These are phyloP conservation scores for Alternaria arbusti DNA, from an alignment of 2,329 filamentous ascomycete genomes.

Conservation along the genomic window DNA sequence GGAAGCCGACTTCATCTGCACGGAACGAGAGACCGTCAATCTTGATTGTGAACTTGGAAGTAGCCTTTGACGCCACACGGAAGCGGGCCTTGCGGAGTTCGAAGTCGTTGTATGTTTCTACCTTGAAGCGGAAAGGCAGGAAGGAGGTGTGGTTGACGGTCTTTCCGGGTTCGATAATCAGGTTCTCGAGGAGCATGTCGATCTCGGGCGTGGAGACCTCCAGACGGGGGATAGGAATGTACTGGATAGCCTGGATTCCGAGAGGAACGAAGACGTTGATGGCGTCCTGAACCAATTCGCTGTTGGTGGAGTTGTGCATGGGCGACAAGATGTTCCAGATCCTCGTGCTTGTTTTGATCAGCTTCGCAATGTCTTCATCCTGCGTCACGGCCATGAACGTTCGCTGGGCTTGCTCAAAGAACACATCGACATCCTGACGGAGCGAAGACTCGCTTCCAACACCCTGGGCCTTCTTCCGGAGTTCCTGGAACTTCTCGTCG, in stretches of 20 bases:
- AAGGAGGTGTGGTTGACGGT: conserved; percentile 89
- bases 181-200: conserved; percentile 86
- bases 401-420: conserved; percentile 71
- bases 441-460: conserved; percentile 71
- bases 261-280: conserved; percentile 83
- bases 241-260: conserved; percentile 78
- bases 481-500: conserved; percentile 67
- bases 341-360: conserved; percentile 70
- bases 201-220: conserved; percentile 84
- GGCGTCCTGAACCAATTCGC: conserved; percentile 75
- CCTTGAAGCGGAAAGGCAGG: conserved; percentile 79
- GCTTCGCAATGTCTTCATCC: conserved; percentile 74
- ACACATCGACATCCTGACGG: conserved; percentile 72
- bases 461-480: conserved; percentile 62
- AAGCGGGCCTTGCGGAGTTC: conserved; percentile 81
- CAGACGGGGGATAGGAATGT: conserved; percentile 87
- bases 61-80: conserved; percentile 70
- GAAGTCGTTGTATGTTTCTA: conserved; percentile 85
- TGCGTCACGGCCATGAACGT: conserved; percentile 72
- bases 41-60: conserved; percentile 77
- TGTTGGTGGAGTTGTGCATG: conserved; percentile 67
- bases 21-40: conserved; percentile 82
- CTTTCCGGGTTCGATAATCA: conserved; percentile 85
- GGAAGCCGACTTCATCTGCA: conserved; percentile 88
- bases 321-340: conserved; percentile 75